Conservation (phyloP, 805 yeast species). For the Metschnikowia similis region DNA sequence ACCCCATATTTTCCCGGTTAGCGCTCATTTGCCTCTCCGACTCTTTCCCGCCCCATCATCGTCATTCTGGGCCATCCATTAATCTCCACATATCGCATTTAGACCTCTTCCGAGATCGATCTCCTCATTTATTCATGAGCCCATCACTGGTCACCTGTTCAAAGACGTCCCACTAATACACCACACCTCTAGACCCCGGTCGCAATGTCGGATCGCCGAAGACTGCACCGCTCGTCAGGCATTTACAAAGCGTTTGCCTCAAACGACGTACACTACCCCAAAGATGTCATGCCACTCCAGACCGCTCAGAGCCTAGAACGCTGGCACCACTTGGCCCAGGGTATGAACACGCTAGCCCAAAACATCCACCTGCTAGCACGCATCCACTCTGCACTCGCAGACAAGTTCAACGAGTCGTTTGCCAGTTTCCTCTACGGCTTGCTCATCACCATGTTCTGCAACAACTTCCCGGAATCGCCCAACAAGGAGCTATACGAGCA, state of each 20-base stretch:
- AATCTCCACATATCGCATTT: too few relatives aligned
- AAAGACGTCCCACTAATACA: too few relatives aligned
- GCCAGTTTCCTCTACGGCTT: constrained; percentile 75
- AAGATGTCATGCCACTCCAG: constrained; percentile 42
- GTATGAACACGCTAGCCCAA: constrained; percentile 51
- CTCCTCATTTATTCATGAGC: too few relatives aligned
- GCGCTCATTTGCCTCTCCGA: too few relatives aligned
- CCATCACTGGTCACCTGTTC: too few relatives aligned
- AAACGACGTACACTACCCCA: constrained; percentile 36
- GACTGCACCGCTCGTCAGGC: constrained; percentile 22
- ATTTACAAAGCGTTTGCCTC: constrained; percentile 24
- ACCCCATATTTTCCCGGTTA: too few relatives aligned
- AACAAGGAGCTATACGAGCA: constrained; percentile 31
- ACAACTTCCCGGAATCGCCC: constrained; percentile 55
- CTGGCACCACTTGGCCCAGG: constrained; percentile 37
- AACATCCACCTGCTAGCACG: constrained; percentile 54
- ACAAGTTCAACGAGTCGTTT: constrained; percentile 70
- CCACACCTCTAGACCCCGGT: too few relatives aligned
- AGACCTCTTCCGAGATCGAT: too few relatives aligned
- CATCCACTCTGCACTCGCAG: constrained; percentile 57
- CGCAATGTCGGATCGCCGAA: constrained; percentile 12
- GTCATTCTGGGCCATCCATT: too few relatives aligned
- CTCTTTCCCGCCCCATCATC: too few relatives aligned
- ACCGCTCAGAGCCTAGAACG: constrained; percentile 34
- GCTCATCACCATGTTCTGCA: constrained; percentile 84